Percentiles rank a stretch among this genome's conserved stretches.
These are phyloP conservation scores for Alternaria gansuensis DNA, from an alignment of 2,329 filamentous ascomycete genomes.

Conservation along the genomic window DNA sequence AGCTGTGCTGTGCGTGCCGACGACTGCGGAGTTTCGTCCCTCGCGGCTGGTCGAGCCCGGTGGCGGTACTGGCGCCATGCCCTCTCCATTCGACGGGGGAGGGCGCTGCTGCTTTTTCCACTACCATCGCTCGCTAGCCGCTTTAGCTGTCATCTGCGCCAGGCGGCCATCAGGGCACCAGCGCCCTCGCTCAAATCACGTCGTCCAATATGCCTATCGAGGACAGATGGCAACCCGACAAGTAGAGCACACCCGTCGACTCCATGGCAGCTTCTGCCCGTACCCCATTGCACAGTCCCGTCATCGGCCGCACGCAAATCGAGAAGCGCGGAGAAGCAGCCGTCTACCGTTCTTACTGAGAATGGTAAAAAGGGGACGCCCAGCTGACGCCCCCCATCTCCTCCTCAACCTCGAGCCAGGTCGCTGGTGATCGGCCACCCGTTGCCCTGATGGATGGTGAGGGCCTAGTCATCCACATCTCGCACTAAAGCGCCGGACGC, in stretches of 20 bases:
- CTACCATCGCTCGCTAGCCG: slow-evolving; percentile 12
- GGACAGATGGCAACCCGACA: slow-evolving; percentile 2
- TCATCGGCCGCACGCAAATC: background rate
- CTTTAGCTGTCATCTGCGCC: slow-evolving; percentile 11
- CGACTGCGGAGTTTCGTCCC: slow-evolving; percentile 13
- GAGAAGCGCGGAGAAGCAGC: background rate
- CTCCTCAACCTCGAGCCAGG: slow-evolving; percentile 1
- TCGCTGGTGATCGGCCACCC: slow-evolving; percentile 19
- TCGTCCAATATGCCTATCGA: slow-evolving; percentile 4
- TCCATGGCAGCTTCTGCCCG: background rate
- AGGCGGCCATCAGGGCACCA: slow-evolving; percentile 14
- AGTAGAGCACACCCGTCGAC: background rate
- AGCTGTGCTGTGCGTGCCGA: slow-evolving; percentile 5
- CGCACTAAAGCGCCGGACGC: slow-evolving; percentile 17
- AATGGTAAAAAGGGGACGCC: background rate
- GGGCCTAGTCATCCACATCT: slow-evolving; percentile 15
- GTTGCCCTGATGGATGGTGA: slow-evolving; percentile 24
- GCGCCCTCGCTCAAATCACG: slow-evolving; percentile 7
- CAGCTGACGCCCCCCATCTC: background rate
- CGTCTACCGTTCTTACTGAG: background rate
- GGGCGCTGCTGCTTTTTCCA: slow-evolving; percentile 13
- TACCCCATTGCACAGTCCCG: background rate
- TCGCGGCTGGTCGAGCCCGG: slow-evolving; percentile 8
- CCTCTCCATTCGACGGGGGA: background rate
- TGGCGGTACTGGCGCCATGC: slow-evolving; percentile 10